Evolutionary conservation across 148 eudicot genomes (phyloP), one percentile per base, ranked within the genome.

Genomic region (Spergularia bocconei): DNA sequence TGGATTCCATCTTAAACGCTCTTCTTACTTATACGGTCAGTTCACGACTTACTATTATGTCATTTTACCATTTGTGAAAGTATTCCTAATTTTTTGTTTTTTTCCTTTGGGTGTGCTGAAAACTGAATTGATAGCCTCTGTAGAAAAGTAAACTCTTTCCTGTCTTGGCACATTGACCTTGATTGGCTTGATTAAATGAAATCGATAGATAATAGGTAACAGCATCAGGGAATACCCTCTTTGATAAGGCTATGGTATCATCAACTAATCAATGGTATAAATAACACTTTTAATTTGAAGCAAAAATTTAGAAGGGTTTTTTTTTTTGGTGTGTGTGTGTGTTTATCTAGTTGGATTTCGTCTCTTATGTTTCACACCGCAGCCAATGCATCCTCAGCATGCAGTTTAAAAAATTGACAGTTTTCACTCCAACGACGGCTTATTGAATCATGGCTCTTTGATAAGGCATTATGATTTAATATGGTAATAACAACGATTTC

Each of bases 1-100:
- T 69, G 61, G 89, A 89, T 15, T 51, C 79, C 12, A 87, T 91
- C 62, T 66, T 91, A 53, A 84, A 89, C n/a, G 70, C 87, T 12
- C 79, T 89, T 66, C 92, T 92, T 61, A 84, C 91, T 23, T 82
- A 88, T 60, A 44, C 84, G n/a, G 93, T 89, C 76, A 86, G 96
- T 86, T 19, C 55, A 55, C 38, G 59, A 23, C 63, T 17, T 17
- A 44, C 29, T 72, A 33, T 1, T 36, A 38, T 38, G 13, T 15
- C 15, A 8, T 69, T 69, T 4, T 15, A 1, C 17, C 33, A 38
- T 21, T 6, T 21, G 56, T 23, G 47, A 7, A 62, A 33, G 44
- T 62, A 25, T 62, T 62, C 66, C 29, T 14, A 62, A 62, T 13
- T 29, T 29, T 29, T 13, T 62, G n/a, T 62, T 41, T 62, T 29